Base-by-base conservation (phyloP, 2,329 filamentous ascomycete species). In the Fusarium tupiense region DNA sequence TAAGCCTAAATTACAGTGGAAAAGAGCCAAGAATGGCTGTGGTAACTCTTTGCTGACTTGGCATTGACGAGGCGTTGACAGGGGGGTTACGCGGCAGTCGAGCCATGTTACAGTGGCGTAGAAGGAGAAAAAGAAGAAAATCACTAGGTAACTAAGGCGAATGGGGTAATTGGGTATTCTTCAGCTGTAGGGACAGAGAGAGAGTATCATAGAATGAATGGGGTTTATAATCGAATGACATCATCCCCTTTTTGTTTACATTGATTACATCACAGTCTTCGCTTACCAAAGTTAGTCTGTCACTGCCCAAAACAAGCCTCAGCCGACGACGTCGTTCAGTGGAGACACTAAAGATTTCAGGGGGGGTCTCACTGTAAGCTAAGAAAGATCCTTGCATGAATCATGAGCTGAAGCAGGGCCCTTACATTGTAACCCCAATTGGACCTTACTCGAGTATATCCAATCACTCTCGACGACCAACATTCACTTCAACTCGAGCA, bases 261-360 rank as follows among this genome's bases (percentile, higher is more conserved):
- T 44, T 41, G 37, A 74, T 74, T 74, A 72, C 71, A 72, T 74
- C 71, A 73, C 52, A 49, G 8, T 22, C 43, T n/a, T 35, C 12
- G 16, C 37, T 57, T 26, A 53, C 31, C 16, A 53, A 53, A 26
- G 17, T 40, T 54, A 57, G 50, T 52, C 14, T 35, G 38, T 52
- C 35, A 69, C 38, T 35, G 59, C 66, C 50, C 40, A 52, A 57
- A 69, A 38, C 63, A 70, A 69, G 67, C 67, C 65, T 58, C 65
- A 50, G 37, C 67, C 65, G 43, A 64, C 58, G 44, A 69, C 67
- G 66, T 71, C 56, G 71, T 31, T n/a, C 22, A 35, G 66, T 71
- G 71, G 71, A 43, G 57, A 40, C 49, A 41, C 13, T 19, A 49
- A 59, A 37, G 19, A 59, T 35, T 44, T 3, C 33, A 26, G n/a